Conservation (phyloP, 2,329 filamentous ascomycete genomes). For the Paracorniculantispora psalliotae region DNA sequence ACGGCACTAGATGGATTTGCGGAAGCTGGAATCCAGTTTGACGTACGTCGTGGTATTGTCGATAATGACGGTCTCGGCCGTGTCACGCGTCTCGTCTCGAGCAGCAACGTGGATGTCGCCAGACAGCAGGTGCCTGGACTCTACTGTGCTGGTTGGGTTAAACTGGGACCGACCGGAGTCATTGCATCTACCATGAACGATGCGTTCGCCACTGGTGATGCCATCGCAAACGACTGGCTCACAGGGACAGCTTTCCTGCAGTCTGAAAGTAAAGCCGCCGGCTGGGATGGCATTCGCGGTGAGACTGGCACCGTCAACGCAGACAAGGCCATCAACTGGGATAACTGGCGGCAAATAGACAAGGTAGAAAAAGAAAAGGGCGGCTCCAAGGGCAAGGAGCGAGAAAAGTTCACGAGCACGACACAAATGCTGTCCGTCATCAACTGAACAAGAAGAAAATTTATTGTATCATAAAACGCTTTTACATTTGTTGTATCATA, state of each 20-base stretch:
- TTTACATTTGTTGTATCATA: conserved; percentile 20
- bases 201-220: conserved; percentile 83
- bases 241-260: conserved; percentile 37
- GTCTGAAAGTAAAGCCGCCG: conserved; percentile 29
- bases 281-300: conserved; percentile 71
- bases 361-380: conserved; percentile 67
- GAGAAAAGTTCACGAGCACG: conserved; percentile 63
- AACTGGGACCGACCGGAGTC: conserved; percentile 87
- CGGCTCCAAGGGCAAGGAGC: conserved; percentile 62
- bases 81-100: conserved; percentile 42
- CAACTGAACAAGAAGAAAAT: conserved; percentile 24
- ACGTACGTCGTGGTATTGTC: conserved; percentile 68
- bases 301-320: conserved; percentile 50
- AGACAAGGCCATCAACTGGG: conserved; percentile 67
- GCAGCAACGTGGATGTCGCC: conserved; percentile 26
- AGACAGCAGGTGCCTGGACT: conserved; percentile 57
- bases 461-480: conserved; percentile 22
- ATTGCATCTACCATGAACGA: conserved; percentile 96
- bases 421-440: conserved; percentile 54
- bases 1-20: conserved; percentile 69
- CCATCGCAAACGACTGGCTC: conserved; percentile 73
- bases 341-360: conserved; percentile 82
- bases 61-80: conserved; percentile 78
- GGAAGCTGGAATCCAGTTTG: conserved; percentile 72
- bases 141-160: conserved; percentile 96